Evolutionary conservation across 2,329 filamentous ascomycete species (phyloP).

Genomic region (Sporothrix globosa): DNA sequence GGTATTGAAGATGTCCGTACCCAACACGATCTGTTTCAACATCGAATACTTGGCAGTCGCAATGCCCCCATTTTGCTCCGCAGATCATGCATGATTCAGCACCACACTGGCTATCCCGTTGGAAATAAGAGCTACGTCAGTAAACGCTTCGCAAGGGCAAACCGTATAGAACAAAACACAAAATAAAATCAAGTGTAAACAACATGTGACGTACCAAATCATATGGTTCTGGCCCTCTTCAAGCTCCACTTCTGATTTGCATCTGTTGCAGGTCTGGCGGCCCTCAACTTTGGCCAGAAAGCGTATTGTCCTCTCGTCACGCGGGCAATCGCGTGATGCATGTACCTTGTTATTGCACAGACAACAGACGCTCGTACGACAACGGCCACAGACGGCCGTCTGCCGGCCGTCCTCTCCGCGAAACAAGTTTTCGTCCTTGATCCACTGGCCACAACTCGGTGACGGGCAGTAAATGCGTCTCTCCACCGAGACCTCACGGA

Average conservation of each 20-base stretch:
- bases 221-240: slow-evolving; percentile 87
- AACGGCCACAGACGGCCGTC: slow-evolving; percentile 70
- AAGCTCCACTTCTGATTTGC: slow-evolving; percentile 73
- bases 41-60: slow-evolving; percentile 81
- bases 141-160: neutral
- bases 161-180: slow-evolving; percentile 34
- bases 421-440: slow-evolving; percentile 70
- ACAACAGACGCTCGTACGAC: slow-evolving; percentile 74
- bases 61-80: slow-evolving; percentile 78
- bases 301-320: slow-evolving; percentile 66
- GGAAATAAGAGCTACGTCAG: neutral
- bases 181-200: neutral
- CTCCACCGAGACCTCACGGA: slow-evolving; percentile 71
- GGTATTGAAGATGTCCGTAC: slow-evolving; percentile 52
- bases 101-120: slow-evolving; percentile 63
- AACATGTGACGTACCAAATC: slow-evolving; percentile 67
- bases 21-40: slow-evolving; percentile 58
- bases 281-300: slow-evolving; percentile 70
- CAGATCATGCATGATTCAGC: slow-evolving; percentile 89
- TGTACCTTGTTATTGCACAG: slow-evolving; percentile 77
- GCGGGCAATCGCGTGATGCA: slow-evolving; percentile 67
- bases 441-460: slow-evolving; percentile 75
- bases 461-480: slow-evolving; percentile 79
- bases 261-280: slow-evolving; percentile 77
- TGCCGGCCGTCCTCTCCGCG: slow-evolving; percentile 60